Evolutionary conservation across 768 basidiomycete genomes (phyloP), one percentile per base, ranked within the genome.

Genomic region (Leccinellum luteum): DNA sequence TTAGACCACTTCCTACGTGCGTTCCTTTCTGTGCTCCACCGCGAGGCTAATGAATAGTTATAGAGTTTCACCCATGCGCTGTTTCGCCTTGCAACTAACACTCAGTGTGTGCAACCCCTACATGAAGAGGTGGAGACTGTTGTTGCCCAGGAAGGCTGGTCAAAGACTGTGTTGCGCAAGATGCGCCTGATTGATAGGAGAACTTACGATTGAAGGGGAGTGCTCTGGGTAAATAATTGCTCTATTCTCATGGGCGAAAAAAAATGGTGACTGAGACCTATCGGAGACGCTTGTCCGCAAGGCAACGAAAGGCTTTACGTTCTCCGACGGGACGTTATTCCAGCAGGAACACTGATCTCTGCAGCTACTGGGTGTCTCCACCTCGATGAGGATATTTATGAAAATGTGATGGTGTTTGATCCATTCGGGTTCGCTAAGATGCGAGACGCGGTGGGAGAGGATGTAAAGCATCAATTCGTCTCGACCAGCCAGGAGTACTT

Each of bases 351-450:
- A 8, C 63, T 64, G 38, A 27, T 77, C 4, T 56, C 70, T 3
- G 64, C 64, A 19, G 65, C 73, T 12, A 54, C 65, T 15, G 58
- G 64, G 45, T 66, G 66, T 14, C 41, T 66, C 2, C 71, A 73
- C 52, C 57, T 43, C 51, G 66, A 67, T 47, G 47, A 50, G 2
- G 35, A 50, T 10, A 1, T 56, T 28, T 78, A 79, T 48, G 59
- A 71, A 9, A 67, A 76, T 27, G 62, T 78, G 3, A 27, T 68
- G 1, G 59, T 56, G 6, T 79, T 85, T 57, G 75, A 82, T 38
- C 77, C 77, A 0, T 81, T 79, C 68, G 78, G 83, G 15, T 84
- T 81, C 59, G 71, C 71, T 3, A 63, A 72, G 10, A 70, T 75
- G 60, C 64, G 73, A 52, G 72, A 78, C n/a, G 66, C 72, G 3